phyloP scores from a whole-genome alignment of 768 basidiomycete species.

The Dacryopinax primogenitus region DNA sequence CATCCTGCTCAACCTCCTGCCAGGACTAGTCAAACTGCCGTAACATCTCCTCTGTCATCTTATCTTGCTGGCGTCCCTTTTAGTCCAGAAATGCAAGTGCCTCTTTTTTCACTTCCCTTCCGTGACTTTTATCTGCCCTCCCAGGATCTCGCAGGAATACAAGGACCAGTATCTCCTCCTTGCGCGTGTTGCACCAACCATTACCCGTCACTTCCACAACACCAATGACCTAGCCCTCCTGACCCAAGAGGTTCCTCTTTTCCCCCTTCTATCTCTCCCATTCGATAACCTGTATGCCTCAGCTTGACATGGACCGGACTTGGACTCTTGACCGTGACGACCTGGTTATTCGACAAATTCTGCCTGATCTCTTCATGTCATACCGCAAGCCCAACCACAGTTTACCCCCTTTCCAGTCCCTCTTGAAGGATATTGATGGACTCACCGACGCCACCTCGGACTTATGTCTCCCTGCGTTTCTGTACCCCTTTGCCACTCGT shows the following conservation, averaged over 20 bases:
- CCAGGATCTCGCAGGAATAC: neutral
- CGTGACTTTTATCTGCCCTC: neutral
- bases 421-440: neutral
- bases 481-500: neutral
- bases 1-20: neutral
- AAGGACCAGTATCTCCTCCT: neutral
- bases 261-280: neutral
- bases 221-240: neutral
- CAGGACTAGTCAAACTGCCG: too few species aligned
- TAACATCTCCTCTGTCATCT: too few species aligned
- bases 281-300: neutral
- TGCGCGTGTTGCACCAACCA: neutral
- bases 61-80: too few species aligned
- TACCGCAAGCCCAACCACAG: neutral
- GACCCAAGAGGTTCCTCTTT: neutral
- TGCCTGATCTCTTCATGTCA: neutral
- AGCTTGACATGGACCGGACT: neutral
- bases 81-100: too few species aligned
- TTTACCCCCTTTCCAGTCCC: neutral
- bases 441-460: neutral
- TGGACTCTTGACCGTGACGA: neutral
- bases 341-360: neutral
- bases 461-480: neutral
- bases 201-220: neutral
- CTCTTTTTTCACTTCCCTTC: neutral